Conservation (phyloP, 441 rosid genomes). For the Viola pubescens region DNA sequence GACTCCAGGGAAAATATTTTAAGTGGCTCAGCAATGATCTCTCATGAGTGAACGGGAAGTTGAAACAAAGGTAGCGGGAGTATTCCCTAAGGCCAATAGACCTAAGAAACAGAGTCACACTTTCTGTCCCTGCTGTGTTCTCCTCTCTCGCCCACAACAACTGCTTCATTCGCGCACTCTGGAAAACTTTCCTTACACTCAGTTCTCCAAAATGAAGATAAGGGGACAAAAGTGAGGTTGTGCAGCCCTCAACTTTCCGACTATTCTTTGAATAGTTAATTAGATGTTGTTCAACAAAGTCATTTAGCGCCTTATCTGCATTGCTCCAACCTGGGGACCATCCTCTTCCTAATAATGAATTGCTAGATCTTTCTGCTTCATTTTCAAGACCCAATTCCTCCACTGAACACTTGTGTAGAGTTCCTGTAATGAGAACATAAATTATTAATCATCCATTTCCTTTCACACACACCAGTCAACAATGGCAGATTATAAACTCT, state of each 20-base stretch:
- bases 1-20: conserved; percentile 73
- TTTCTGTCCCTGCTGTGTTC: conserved; percentile 47
- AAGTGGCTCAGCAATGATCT: conserved; percentile 56
- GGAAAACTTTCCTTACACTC: conserved; percentile 73
- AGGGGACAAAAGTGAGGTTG: conserved; percentile 74
- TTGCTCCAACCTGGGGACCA: conserved; percentile 93
- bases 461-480: background rate
- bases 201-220: conserved; percentile 84
- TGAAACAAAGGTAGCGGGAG: conserved; percentile 86
- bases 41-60: conserved; percentile 83
- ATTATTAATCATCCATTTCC: background rate
- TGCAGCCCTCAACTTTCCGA: conserved; percentile 45
- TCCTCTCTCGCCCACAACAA: conserved; percentile 64
- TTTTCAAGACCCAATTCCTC: conserved; percentile 78
- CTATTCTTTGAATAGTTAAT: conserved; percentile 46
- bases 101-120: conserved; percentile 55
- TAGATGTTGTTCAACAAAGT: conserved; percentile 57
- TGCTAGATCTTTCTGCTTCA: conserved; percentile 73
- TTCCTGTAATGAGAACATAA: conserved; percentile 27
- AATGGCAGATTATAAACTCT: background rate
- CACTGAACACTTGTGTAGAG: conserved; percentile 40
- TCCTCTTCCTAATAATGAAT: conserved; percentile 68
- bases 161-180: conserved; percentile 50
- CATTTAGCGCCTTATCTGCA: conserved; percentile 58
- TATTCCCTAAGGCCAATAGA: conserved; percentile 83